Conservation (phyloP, 768 basidiomycete species). For the Lentinula guzmanii region DNA sequence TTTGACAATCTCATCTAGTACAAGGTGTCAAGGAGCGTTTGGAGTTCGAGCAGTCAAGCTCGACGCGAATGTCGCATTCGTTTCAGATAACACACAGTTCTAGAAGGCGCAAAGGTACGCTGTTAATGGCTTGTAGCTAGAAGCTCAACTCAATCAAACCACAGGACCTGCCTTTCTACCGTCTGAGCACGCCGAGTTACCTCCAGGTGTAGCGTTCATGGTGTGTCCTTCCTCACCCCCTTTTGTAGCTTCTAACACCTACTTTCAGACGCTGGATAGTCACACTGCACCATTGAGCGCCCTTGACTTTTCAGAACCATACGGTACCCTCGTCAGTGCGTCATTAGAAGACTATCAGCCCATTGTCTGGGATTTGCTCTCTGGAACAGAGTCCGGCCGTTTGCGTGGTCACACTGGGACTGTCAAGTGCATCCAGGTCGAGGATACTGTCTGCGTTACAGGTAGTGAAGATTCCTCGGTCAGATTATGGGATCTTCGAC, state of each 20-base stretch:
- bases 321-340: slow-evolving; percentile 87
- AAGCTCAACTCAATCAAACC: not conserved
- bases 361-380: slow-evolving; percentile 90
- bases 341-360: slow-evolving; percentile 83
- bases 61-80: slow-evolving; percentile 28
- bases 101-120: slow-evolving; percentile 60
- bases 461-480: slow-evolving; percentile 85
- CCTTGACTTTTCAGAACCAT: slow-evolving; percentile 95
- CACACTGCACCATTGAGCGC: slow-evolving; percentile 81
- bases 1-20: slow-evolving; percentile 40
- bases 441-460: slow-evolving; percentile 85
- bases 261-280: slow-evolving; percentile 64
- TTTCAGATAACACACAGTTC: slow-evolving; percentile 53
- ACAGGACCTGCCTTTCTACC: slow-evolving; percentile 92
- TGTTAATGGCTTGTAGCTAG: not conserved
- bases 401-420: slow-evolving; percentile 75
- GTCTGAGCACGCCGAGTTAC: slow-evolving; percentile 94
- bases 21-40: slow-evolving; percentile 86
- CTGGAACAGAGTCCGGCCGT: slow-evolving; percentile 81
- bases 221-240: slow-evolving; percentile 32
- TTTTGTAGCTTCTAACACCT: slow-evolving; percentile 5
- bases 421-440: slow-evolving; percentile 91
- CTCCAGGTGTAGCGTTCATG: slow-evolving; percentile 96
- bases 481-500: slow-evolving; percentile 85
- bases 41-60: slow-evolving; percentile 51